Percentiles rank a stretch among this genome's conserved stretches.
Evolutionary conservation across 495 filamentous ascomycete species (phyloP).

Genomic region (Penicillium mononematosum): DNA sequence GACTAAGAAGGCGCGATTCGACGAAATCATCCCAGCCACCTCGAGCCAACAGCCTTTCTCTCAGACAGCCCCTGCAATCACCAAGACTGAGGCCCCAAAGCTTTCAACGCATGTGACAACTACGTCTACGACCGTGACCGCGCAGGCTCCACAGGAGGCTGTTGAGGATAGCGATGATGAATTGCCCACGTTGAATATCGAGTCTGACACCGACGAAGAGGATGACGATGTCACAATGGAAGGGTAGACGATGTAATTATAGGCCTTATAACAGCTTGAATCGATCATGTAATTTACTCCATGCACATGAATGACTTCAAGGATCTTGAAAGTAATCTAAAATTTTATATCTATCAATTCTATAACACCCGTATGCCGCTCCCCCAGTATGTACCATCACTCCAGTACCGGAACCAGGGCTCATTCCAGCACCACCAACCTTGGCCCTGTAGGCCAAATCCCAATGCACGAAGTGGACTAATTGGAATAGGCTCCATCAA

Average conservation of each 20-base stretch:
- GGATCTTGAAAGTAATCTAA: background rate
- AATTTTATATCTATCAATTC: constrained; percentile 8
- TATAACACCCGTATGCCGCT: constrained; percentile 49
- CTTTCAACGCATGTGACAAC: constrained; percentile 15
- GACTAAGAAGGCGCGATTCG: constrained; percentile 38
- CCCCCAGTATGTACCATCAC: constrained; percentile 62
- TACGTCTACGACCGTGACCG: constrained; percentile 5
- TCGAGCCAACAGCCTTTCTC: constrained; percentile 9
- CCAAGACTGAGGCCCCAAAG: constrained; percentile 14
- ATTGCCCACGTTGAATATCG: constrained; percentile 48
- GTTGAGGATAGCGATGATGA: constrained; percentile 52
- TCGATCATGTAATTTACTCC: background rate
- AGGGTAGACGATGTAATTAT: constrained; percentile 20
- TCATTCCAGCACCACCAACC: constrained; percentile 59
- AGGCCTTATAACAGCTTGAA: background rate
- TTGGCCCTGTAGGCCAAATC: constrained; percentile 46
- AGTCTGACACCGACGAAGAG: constrained; percentile 47
- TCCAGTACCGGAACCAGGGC: constrained; percentile 50
- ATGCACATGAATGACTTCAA: background rate
- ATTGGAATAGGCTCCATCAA: constrained; percentile 68
- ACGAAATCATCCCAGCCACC: constrained; percentile 17
- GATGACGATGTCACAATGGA: constrained; percentile 40
- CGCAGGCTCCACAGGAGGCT: constrained; percentile 14
- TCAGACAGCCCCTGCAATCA: constrained; percentile 16
- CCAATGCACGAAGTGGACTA: constrained; percentile 55